Conservation (phyloP, 2,329 filamentous ascomycete species). For the Xylogone sp. region DNA sequence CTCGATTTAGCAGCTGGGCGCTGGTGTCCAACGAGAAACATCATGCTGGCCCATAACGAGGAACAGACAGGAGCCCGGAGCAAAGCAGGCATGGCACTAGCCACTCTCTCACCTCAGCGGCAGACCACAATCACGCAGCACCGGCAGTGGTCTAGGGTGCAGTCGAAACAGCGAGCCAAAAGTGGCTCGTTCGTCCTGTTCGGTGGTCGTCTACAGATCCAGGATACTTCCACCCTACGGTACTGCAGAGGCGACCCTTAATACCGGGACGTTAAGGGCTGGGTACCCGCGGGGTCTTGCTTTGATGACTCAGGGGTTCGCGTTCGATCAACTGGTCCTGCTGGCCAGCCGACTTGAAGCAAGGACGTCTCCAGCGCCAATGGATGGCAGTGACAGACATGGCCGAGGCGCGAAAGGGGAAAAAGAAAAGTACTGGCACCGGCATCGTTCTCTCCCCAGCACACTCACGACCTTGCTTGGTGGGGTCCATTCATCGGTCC, state of each 20-base stretch:
- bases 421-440: too few relatives aligned
- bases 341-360: too few relatives aligned
- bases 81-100: not conserved
- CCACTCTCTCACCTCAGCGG: constrained; percentile 7
- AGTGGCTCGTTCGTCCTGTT: not conserved
- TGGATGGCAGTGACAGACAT: too few relatives aligned
- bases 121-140: constrained; percentile 18
- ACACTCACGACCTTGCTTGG: too few relatives aligned
- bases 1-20: not conserved
- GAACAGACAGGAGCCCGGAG: not conserved
- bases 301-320: too few relatives aligned
- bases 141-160: constrained; percentile 9
- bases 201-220: not conserved
- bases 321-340: too few relatives aligned
- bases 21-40: constrained; percentile 4
- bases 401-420: too few relatives aligned
- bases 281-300: not conserved
- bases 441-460: too few relatives aligned
- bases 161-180: constrained; percentile 16
- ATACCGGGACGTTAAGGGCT: not conserved
- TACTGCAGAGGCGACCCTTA: not conserved
- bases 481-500: too few relatives aligned
- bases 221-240: not conserved
- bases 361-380: too few relatives aligned
- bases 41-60: too few relatives aligned